Conservation (phyloP, 108 stramenopile genomes). For the Nitzschia palea region DNA sequence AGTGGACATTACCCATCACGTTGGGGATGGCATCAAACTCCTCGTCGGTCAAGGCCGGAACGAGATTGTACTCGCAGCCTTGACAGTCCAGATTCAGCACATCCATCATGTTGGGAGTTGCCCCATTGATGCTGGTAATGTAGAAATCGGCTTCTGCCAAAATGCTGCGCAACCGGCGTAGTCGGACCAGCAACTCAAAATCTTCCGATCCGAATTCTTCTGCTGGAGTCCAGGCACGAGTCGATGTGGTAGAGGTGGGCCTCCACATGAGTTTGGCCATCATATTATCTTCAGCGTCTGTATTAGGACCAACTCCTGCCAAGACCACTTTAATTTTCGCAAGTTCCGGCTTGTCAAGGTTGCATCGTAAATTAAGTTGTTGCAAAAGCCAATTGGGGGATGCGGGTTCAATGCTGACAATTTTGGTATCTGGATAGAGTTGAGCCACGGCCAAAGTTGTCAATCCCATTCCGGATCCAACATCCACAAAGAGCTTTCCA, state of each 20-base stretch:
- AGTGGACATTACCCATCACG: constrained; percentile 69
- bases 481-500: constrained; percentile 78
- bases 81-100: constrained; percentile 80
- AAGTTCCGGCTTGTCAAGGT: constrained; percentile 49
- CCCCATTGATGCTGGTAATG: not conserved
- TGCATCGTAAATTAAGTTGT: constrained; percentile 73
- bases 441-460: constrained; percentile 59
- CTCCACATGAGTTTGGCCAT: constrained; percentile 80
- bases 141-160: constrained; percentile 60
- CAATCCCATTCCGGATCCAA: constrained; percentile 69
- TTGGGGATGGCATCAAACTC: constrained; percentile 68
- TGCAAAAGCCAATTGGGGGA: constrained; percentile 79
- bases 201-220: constrained; percentile 39
- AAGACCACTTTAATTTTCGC: constrained; percentile 43
- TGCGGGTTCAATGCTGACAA: constrained; percentile 77
- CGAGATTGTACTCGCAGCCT: constrained; percentile 81
- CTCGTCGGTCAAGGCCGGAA: constrained; percentile 61
- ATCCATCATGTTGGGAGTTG: constrained; percentile 53
- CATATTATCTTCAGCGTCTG: constrained; percentile 58
- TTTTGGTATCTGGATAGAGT: constrained; percentile 63
- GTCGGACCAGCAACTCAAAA: constrained; percentile 62
- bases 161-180: constrained; percentile 57
- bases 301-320: constrained; percentile 73
- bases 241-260: constrained; percentile 60
- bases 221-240: constrained; percentile 67